Percentiles rank a stretch among this genome's conserved stretches.
Evolutionary conservation across 495 filamentous ascomycete genomes (phyloP).

Genomic region (Penicillium robsamsonii): DNA sequence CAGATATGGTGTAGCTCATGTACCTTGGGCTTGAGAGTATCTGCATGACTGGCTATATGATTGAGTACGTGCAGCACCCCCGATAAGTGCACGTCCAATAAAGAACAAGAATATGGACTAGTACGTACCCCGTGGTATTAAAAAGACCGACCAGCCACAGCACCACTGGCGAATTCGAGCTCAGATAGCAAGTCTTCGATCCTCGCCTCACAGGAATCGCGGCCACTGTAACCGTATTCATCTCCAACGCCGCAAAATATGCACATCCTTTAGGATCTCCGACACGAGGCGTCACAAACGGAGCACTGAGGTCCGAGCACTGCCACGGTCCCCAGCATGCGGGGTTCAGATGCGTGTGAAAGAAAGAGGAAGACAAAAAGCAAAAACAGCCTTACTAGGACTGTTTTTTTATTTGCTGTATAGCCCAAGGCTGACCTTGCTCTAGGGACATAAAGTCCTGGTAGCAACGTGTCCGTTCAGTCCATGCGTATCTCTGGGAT

Average conservation of each 20-base stretch:
- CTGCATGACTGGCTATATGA: conserved; percentile 48
- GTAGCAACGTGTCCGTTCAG: too few species aligned
- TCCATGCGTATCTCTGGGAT: too few species aligned
- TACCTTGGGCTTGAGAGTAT: conserved; percentile 46
- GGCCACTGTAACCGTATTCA: conserved; percentile 36
- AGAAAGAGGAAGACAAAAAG: too few species aligned
- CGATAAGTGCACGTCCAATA: background rate
- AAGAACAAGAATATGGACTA: conserved; percentile 6
- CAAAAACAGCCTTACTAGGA: too few species aligned
- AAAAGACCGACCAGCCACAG: conserved; percentile 42
- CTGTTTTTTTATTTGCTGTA: too few species aligned
- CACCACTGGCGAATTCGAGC: conserved; percentile 14
- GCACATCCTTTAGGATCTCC: conserved; percentile 70
- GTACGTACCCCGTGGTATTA: conserved; percentile 5
- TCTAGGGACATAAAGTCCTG: too few species aligned
- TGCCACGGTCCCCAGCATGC: too few species aligned
- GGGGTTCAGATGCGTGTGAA: too few species aligned
- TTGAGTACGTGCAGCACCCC: conserved; percentile 34
- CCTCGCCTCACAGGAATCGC: too few species aligned
- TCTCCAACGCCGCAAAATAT: conserved; percentile 54
- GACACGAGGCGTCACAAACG: conserved; percentile 43
- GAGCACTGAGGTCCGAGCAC: too few species aligned
- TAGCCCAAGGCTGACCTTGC: too few species aligned
- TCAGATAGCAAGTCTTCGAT: too few species aligned
- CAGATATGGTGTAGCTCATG: conserved; percentile 46